phyloP scores from a whole-genome alignment of 768 basidiomycete species.

The Phlebiopsis flavidoalba region DNA sequence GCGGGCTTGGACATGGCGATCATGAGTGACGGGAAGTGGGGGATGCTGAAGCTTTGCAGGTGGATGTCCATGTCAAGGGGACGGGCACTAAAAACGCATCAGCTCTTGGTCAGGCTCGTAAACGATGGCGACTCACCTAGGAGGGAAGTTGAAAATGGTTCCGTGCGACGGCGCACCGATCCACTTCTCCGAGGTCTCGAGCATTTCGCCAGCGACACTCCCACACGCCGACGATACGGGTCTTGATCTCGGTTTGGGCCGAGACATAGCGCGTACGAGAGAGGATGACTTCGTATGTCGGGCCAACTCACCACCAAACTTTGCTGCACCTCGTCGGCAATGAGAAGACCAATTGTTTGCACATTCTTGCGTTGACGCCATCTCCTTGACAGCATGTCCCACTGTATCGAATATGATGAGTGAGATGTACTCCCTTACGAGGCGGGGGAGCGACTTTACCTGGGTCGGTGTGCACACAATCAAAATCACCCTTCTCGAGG shows the following conservation, averaged over 20 bases:
- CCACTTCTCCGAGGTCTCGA: constrained; percentile 94
- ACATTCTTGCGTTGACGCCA: constrained; percentile 98
- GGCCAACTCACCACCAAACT: constrained; percentile 95
- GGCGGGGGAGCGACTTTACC: neutral
- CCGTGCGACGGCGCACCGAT: constrained; percentile 91
- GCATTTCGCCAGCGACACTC: constrained; percentile 95
- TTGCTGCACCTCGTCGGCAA: constrained; percentile 93
- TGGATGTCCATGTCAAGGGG: constrained; percentile 97
- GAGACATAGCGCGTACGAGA: constrained; percentile 97
- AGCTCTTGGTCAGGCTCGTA: neutral
- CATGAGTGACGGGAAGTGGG: constrained; percentile 99
- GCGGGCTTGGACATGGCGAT: constrained; percentile 99
- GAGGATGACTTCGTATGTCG: constrained; percentile 93
- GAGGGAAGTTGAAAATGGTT: constrained; percentile 98
- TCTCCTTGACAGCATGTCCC: constrained; percentile 91
- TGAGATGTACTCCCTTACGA: neutral
- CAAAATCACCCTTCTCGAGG: constrained; percentile 88
- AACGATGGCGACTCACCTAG: constrained; percentile 48
- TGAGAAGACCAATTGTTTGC: constrained; percentile 86
- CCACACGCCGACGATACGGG: constrained; percentile 91
- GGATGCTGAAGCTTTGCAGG: constrained; percentile 89
- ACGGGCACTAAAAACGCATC: constrained; percentile 60
- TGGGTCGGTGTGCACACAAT: constrained; percentile 92
- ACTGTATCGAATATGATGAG: constrained; percentile 42
- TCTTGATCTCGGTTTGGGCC: constrained; percentile 88